Evolutionary conservation across 2,329 filamentous ascomycete species (phyloP).

Genomic region (Arachnopeziza araneosa): DNA sequence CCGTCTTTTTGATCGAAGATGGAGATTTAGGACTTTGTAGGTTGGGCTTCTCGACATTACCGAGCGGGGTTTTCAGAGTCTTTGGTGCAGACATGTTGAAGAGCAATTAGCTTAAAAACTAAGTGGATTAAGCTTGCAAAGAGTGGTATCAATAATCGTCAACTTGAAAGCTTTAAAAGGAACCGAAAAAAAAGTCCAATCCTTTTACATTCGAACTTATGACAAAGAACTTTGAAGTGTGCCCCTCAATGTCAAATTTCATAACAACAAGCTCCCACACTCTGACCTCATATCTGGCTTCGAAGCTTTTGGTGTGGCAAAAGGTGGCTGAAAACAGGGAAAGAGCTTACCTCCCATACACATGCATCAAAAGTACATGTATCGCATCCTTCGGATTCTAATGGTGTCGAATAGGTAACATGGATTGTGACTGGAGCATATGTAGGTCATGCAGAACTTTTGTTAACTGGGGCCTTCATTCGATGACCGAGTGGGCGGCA

Average conservation of each 20-base stretch:
- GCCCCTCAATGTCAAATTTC: background rate
- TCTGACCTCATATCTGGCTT: background rate
- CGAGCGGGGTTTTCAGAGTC: slow-evolving; percentile 15
- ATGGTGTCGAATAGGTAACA: background rate
- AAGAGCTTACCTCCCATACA: background rate
- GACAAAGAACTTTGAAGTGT: background rate
- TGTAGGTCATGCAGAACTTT: background rate
- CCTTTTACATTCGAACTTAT: background rate
- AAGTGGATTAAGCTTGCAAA: slow-evolving; percentile 4
- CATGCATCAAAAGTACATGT: background rate
- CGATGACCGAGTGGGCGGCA: background rate
- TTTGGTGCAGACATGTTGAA: slow-evolving; percentile 18
- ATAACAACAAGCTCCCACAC: background rate
- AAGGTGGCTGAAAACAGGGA: background rate
- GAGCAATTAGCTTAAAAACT: slow-evolving; percentile 4
- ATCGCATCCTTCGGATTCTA: background rate
- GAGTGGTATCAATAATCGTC: background rate
- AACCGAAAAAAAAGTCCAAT: background rate
- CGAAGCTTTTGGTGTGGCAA: background rate
- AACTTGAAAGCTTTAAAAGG: slow-evolving; percentile 1
- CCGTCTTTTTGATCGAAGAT: slow-evolving; percentile 18
- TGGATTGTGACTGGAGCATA: background rate
- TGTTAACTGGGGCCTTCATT: background rate
- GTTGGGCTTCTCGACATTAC: slow-evolving; percentile 5
- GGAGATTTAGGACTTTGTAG: slow-evolving; percentile 13